phyloP scores from a whole-genome alignment of 2,329 filamentous ascomycete species.

The Fusarium sp. region DNA sequence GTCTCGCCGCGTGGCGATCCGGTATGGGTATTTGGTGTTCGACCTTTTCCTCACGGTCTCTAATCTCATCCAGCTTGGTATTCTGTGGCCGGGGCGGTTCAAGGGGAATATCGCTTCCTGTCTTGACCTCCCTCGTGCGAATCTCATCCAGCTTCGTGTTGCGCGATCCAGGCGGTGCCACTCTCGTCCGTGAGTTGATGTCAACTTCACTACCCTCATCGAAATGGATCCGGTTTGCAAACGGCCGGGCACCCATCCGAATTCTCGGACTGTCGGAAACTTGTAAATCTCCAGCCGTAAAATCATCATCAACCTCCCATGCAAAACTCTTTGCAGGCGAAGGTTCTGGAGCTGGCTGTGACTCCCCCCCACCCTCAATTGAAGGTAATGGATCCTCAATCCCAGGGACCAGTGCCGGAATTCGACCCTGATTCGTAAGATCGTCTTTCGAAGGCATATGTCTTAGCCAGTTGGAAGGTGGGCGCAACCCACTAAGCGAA shows the following conservation, averaged over 20 bases:
- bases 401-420: constrained; percentile 54
- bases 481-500: constrained; percentile 7
- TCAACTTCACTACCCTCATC: constrained; percentile 47
- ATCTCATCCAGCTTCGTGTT: constrained; percentile 62
- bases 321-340: constrained; percentile 66
- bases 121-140: constrained; percentile 55
- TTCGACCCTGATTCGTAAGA: constrained; percentile 43
- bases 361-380: constrained; percentile 42
- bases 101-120: constrained; percentile 42
- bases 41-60: constrained; percentile 48
- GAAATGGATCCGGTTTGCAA: constrained; percentile 50
- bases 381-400: constrained; percentile 54
- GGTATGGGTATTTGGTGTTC: constrained; percentile 49
- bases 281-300: constrained; percentile 67
- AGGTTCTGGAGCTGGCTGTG: constrained; percentile 6
- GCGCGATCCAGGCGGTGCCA: constrained; percentile 46
- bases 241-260: constrained; percentile 51
- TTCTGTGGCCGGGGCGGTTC: constrained; percentile 37
- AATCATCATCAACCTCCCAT: constrained; percentile 69
- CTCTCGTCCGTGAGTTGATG: constrained; percentile 45
- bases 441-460: constrained; percentile 41
- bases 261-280: constrained; percentile 68
- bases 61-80: constrained; percentile 53
- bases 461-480: constrained; percentile 24
- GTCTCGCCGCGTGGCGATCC: constrained; percentile 44